Evolutionary conservation across 148 eudicot species (phyloP).

Genomic region (Vaccinium darrowii): DNA sequence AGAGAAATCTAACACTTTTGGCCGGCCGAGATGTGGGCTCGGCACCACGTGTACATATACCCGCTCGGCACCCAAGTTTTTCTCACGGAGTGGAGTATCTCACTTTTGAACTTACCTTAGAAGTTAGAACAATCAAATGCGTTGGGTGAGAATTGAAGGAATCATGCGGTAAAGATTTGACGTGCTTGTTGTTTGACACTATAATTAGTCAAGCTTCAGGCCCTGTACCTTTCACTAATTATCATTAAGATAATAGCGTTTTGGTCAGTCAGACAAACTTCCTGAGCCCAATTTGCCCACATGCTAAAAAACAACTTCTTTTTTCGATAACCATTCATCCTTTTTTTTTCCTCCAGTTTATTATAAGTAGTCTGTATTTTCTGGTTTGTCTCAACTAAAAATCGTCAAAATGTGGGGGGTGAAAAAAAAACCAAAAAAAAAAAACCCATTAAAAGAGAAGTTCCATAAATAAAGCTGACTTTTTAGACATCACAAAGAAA

Average conservation of each 20-base stretch:
- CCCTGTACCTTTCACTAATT: not conserved
- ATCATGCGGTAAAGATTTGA: not conserved
- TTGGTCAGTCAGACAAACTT: not conserved
- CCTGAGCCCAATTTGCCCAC: not conserved
- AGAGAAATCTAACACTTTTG: too few relatives aligned
- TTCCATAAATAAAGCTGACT: too few relatives aligned
- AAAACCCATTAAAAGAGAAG: not conserved
- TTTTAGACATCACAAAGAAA: not conserved
- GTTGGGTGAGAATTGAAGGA: not conserved
- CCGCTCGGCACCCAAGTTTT: too few relatives aligned
- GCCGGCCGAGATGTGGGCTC: too few relatives aligned
- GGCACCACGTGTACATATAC: too few relatives aligned
- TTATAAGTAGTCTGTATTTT: not conserved
- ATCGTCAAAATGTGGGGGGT: not conserved
- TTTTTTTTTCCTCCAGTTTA: not conserved
- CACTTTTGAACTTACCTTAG: too few relatives aligned
- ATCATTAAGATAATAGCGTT: too few relatives aligned
- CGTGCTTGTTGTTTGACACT: not conserved
- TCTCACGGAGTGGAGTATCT: too few relatives aligned
- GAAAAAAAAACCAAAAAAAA: too few relatives aligned
- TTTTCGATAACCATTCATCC: not conserved
- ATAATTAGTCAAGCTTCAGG: not conserved
- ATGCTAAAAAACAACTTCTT: not conserved
- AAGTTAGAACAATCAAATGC: not conserved
- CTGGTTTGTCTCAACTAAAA: not conserved